Evolutionary conservation across 1,139 yeast genomes (phyloP).

Genomic region (Nakaseomyces uthaithaninus): DNA sequence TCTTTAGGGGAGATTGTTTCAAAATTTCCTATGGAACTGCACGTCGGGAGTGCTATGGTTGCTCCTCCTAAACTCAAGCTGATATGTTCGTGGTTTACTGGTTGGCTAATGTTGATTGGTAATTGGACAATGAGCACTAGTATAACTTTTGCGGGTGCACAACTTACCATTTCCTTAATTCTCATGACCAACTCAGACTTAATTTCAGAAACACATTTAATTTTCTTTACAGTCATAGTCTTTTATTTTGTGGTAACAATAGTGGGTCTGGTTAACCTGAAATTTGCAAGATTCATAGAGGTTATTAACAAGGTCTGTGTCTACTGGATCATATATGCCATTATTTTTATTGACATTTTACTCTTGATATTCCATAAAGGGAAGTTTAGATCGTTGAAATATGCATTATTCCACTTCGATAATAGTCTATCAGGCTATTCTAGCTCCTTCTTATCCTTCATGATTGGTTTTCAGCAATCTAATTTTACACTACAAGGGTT

Average conservation of each 20-base stretch:
- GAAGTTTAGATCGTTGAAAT: conserved; percentile 49
- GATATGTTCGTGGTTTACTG: conserved; percentile 63
- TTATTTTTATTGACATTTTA: conserved; percentile 57
- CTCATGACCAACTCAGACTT: conserved; percentile 48
- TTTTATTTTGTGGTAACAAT: conserved; percentile 48
- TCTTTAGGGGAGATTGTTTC: conserved; percentile 66
- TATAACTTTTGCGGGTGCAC: conserved; percentile 67
- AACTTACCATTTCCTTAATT: conserved; percentile 55
- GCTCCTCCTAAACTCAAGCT: conserved; percentile 50
- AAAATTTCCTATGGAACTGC: conserved; percentile 67
- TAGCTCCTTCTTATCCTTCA: conserved; percentile 48
- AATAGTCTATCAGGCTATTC: conserved; percentile 70
- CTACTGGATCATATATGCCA: conserved; percentile 65
- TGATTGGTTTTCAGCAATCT: conserved; percentile 70
- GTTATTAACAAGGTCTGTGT: conserved; percentile 58
- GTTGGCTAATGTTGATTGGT: conserved; percentile 66
- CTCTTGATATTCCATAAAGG: conserved; percentile 50
- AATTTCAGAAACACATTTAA: conserved; percentile 46
- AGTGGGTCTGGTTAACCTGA: conserved; percentile 55
- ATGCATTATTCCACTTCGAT: conserved; percentile 61
- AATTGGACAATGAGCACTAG: conserved; percentile 72
- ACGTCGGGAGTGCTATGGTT: conserved; percentile 65
- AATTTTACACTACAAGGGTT: conserved; percentile 76
- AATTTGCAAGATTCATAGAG: conserved; percentile 52
- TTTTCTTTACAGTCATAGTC: conserved; percentile 45